These are phyloP conservation scores for Rostrohypoxylon terebratum DNA, from an alignment of 495 filamentous ascomycete species.

Conservation along the genomic window DNA sequence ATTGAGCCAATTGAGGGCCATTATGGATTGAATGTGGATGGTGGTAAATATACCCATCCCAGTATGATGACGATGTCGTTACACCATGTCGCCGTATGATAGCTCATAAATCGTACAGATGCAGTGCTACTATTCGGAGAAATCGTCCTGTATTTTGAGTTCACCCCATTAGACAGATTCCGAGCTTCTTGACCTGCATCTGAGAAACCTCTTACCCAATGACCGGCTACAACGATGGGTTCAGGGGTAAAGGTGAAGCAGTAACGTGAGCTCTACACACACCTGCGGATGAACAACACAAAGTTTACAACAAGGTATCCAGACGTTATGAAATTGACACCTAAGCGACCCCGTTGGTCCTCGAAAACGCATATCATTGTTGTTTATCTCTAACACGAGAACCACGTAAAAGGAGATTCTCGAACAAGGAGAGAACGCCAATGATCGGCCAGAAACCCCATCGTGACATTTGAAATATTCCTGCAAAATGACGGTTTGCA, in stretches of 20 bases:
- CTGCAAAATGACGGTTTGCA: neutral
- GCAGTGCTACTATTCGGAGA: constrained; percentile 11
- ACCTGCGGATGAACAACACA: neutral
- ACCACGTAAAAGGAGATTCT: constrained; percentile 8
- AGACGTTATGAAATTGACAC: neutral
- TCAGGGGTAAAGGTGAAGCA: neutral
- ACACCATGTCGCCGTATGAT: constrained; percentile 26
- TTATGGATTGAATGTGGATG: constrained; percentile 5
- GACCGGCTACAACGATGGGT: neutral
- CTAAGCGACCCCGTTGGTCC: neutral
- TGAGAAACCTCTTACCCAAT: neutral
- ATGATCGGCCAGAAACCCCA: constrained; percentile 10
- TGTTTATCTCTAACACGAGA: constrained; percentile 13
- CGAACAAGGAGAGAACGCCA: constrained; percentile 4
- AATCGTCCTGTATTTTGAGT: constrained; percentile 3
- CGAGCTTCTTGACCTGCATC: neutral
- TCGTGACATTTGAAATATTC: constrained; percentile 3
- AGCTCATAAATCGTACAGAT: constrained; percentile 15
- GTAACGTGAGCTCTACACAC: neutral
- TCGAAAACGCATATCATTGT: neutral
- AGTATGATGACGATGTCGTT: constrained; percentile 14
- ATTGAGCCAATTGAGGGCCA: constrained; percentile 20
- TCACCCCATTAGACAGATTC: constrained; percentile 14
- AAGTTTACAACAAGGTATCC: neutral
- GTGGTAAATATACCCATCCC: constrained; percentile 17